A percentile compares a stretch with the other conserved stretches of the same genome.
phyloP scores from a whole-genome alignment of 208 protist species.

The Endotrypanum monterogeii region DNA sequence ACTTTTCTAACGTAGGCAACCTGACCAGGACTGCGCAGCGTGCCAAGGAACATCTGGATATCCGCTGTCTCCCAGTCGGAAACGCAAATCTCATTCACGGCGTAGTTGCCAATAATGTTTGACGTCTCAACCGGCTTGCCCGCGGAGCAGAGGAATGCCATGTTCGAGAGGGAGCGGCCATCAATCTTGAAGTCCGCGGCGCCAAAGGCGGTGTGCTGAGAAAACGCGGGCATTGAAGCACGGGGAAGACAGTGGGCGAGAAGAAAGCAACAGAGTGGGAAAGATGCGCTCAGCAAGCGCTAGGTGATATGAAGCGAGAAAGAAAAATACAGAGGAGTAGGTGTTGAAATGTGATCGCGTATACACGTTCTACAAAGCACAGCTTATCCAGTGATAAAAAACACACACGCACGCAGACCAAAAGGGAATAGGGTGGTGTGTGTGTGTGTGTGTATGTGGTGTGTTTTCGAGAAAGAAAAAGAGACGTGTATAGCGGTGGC shows the following conservation, averaged over 20 bases:
- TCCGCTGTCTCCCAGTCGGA: slow-evolving; percentile 33
- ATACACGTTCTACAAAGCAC: not conserved
- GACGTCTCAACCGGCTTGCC: slow-evolving; percentile 44
- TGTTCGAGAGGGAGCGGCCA: slow-evolving; percentile 28
- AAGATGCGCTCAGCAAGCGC: not conserved
- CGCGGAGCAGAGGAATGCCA: slow-evolving; percentile 38
- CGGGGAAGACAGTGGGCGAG: not conserved
- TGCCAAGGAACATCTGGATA: slow-evolving; percentile 34
- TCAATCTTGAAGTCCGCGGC: slow-evolving; percentile 35
- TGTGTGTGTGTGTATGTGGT: too few species aligned
- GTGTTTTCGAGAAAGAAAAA: not conserved
- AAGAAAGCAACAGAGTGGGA: not conserved
- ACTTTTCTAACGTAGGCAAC: slow-evolving; percentile 36
- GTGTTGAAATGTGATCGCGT: not conserved
- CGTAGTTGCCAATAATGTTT: slow-evolving; percentile 39
- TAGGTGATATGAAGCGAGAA: not conserved
- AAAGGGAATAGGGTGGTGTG: too few species aligned
- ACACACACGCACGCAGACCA: not conserved
- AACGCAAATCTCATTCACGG: slow-evolving; percentile 59
- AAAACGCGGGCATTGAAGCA: slow-evolving; percentile 13
- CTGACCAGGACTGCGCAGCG: slow-evolving; percentile 36
- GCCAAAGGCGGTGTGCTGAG: slow-evolving; percentile 36
- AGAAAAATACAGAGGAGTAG: too few species aligned
- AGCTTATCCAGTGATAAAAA: not conserved
- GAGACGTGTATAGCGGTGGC: too few species aligned